Evolutionary conservation across 2,329 filamentous ascomycete genomes (phyloP).

Genomic region (Boeremia lycopersici): DNA sequence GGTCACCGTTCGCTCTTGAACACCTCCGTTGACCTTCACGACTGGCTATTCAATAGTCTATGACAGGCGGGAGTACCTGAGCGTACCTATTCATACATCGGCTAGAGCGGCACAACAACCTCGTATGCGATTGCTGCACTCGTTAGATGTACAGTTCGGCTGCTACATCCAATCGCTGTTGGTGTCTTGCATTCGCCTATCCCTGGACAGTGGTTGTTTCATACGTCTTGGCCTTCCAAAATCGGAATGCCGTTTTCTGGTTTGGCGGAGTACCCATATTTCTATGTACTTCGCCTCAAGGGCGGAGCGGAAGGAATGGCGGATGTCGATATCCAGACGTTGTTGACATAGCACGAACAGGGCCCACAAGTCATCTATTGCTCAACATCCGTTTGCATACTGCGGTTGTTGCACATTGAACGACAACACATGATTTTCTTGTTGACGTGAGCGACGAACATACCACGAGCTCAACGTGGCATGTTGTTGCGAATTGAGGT

Average conservation of each 20-base stretch:
- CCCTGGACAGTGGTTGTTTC: not conserved
- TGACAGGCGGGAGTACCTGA: no score
- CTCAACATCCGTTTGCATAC: not conserved
- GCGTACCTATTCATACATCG: not conserved
- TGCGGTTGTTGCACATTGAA: not conserved
- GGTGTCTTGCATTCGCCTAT: not conserved
- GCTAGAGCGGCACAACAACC: constrained; percentile 1
- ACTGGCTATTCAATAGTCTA: no score
- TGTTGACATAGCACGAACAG: not conserved
- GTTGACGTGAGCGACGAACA: not conserved
- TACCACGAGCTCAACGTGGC: not conserved
- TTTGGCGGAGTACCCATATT: constrained; percentile 1
- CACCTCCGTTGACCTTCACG: no score
- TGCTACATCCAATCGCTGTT: not conserved
- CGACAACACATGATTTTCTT: not conserved
- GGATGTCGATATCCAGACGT: constrained; percentile 2
- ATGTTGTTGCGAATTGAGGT: not conserved
- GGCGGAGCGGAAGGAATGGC: constrained; percentile 4
- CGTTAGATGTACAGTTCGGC: not conserved
- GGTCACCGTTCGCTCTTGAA: no score
- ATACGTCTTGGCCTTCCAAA: constrained; percentile 6
- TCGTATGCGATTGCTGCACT: not conserved
- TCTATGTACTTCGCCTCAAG: constrained; percentile 4
- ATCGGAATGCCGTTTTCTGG: not conserved
- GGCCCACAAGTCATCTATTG: constrained; percentile 5